Evolutionary conservation across 306 rosid genomes (phyloP).

Genomic region (Fagus sylvatica): DNA sequence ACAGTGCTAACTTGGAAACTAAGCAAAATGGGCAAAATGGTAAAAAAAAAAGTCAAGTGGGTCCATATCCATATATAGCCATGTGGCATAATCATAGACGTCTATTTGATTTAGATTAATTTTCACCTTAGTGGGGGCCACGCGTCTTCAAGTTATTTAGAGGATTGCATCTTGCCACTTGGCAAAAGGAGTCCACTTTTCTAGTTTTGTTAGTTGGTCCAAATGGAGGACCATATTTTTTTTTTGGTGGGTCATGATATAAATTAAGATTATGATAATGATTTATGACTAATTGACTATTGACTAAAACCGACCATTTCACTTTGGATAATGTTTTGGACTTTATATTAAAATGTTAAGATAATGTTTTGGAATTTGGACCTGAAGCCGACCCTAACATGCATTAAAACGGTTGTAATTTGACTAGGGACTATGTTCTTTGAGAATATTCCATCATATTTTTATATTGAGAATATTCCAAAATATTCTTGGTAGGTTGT

Average conservation of each 20-base stretch:
- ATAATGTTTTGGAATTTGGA: not conserved
- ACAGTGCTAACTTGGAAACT: not conserved
- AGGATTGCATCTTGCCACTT: not conserved
- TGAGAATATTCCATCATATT: not conserved
- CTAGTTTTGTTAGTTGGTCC: constrained; percentile 3
- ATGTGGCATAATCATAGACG: too few relatives aligned
- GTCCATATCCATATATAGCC: too few relatives aligned
- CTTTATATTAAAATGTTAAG: not conserved
- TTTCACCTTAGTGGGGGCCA: too few relatives aligned
- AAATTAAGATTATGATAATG: not conserved
- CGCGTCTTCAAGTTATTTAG: not conserved
- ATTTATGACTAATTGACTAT: not conserved
- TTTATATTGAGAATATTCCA: not conserved
- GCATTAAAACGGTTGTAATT: not conserved
- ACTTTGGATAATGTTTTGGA: not conserved
- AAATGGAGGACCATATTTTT: not conserved
- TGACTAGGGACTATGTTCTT: not conserved
- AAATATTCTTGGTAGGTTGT: not conserved
- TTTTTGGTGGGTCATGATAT: not conserved
- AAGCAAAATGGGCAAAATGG: not conserved
- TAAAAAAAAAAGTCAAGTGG: not conserved
- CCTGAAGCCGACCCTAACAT: not conserved
- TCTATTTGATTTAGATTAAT: too few relatives aligned
- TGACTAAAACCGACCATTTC: not conserved
- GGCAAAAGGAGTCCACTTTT: not conserved